These are phyloP conservation scores for Irpex lacteus DNA, from an alignment of 1,284 basidiomycete genomes.

Conservation along the genomic window DNA sequence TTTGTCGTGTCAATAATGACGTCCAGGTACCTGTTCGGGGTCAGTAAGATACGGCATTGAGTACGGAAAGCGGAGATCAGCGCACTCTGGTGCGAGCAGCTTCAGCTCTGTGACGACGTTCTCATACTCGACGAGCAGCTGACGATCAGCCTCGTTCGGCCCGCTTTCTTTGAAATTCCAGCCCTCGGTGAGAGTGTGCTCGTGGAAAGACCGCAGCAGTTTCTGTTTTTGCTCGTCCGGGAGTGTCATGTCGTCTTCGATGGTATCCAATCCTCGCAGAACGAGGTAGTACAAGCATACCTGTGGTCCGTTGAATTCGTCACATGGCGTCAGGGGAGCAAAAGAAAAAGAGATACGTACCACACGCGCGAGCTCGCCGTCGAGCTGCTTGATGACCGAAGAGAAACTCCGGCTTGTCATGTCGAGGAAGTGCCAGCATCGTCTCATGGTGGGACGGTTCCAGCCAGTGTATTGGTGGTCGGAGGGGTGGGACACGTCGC, in stretches of 20 bases:
- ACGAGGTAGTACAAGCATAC: slow-evolving; percentile 96
- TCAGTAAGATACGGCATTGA: not conserved
- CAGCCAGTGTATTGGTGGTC: slow-evolving; percentile 79
- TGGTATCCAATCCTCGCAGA: slow-evolving; percentile 90
- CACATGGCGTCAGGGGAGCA: not conserved
- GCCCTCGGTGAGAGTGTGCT: slow-evolving; percentile 78
- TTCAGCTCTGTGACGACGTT: slow-evolving; percentile 84
- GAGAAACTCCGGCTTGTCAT: slow-evolving; percentile 88
- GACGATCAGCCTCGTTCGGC: slow-evolving; percentile 88
- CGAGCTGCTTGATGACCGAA: slow-evolving; percentile 94
- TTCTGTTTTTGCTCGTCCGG: slow-evolving; percentile 86
- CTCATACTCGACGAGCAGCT: slow-evolving; percentile 86
- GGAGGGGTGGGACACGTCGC: slow-evolving; percentile 73
- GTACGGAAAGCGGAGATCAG: not conserved
- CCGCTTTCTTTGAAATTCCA: slow-evolving; percentile 88
- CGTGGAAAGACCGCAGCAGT: slow-evolving; percentile 82
- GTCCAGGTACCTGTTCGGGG: slow-evolving; percentile 62
- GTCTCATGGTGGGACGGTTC: slow-evolving; percentile 82
- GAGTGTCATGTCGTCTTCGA: slow-evolving; percentile 99
- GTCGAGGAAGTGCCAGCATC: slow-evolving; percentile 92
- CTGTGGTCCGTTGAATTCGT: slow-evolving; percentile 35
- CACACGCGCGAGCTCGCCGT: slow-evolving; percentile 90
- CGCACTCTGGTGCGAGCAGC: slow-evolving; percentile 61
- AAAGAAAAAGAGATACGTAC: slow-evolving; percentile 47
- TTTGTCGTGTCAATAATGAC: slow-evolving; percentile 82